A percentile compares a stretch with the other conserved stretches of the same genome.
phyloP scores from a whole-genome alignment of 768 basidiomycete species.

The Agrocybe praecox region DNA sequence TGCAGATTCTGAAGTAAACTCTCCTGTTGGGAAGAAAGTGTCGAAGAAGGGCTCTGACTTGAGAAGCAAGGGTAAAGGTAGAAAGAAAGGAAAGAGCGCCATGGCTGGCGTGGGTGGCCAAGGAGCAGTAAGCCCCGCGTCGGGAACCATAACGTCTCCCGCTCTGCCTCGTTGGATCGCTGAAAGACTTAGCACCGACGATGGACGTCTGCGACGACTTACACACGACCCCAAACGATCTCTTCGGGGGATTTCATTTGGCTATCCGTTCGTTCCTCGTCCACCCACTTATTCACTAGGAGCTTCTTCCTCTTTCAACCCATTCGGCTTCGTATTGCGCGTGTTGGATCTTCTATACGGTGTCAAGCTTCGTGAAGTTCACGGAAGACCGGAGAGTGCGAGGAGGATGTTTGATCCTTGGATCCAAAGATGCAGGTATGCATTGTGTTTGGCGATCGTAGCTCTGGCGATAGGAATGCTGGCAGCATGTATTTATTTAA shows the following conservation, averaged over 20 bases:
- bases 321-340: constrained; percentile 12
- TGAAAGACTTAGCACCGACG: constrained; percentile 45
- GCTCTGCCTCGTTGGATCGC: constrained; percentile 44
- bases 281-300: constrained; percentile 31
- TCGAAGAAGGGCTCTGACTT: constrained; percentile 7
- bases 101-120: constrained; percentile 17
- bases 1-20: background rate
- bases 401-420: constrained; percentile 58
- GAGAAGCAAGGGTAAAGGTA: constrained; percentile 15
- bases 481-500: constrained; percentile 40
- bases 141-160: constrained; percentile 24
- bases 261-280: constrained; percentile 64
- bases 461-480: constrained; percentile 42
- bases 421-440: constrained; percentile 60
- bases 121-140: background rate
- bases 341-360: constrained; percentile 46
- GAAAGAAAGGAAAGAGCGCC: constrained; percentile 18
- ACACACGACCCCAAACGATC: constrained; percentile 46
- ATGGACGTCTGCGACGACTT: constrained; percentile 36
- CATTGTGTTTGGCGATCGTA: constrained; percentile 54
- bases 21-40: constrained; percentile 2
- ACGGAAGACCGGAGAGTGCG: constrained; percentile 45
- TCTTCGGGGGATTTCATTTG: constrained; percentile 48
- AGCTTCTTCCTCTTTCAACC: constrained; percentile 13
- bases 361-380: constrained; percentile 42